phyloP scores from a whole-genome alignment of 1,139 yeast species.

The Zygoascus sp. region DNA sequence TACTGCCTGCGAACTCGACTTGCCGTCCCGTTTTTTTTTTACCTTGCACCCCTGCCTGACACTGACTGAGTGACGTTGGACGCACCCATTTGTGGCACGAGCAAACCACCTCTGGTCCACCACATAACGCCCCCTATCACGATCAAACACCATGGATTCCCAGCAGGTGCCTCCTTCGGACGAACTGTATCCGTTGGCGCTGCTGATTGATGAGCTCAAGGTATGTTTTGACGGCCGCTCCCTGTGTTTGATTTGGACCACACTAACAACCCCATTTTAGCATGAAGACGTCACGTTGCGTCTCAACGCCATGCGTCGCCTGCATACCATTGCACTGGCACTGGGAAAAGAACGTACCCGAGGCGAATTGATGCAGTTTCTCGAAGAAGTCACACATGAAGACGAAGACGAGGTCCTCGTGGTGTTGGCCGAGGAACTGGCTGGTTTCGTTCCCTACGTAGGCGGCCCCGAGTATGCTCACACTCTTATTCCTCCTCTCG shows the following conservation, averaged over 20 bases:
- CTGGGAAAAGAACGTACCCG: constrained; percentile 92
- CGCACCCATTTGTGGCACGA: too few relatives aligned
- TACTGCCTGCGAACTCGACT: not conserved
- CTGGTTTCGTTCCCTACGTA: constrained; percentile 76
- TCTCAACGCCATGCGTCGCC: constrained; percentile 89
- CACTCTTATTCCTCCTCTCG: constrained; percentile 77
- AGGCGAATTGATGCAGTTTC: constrained; percentile 81
- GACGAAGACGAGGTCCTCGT: constrained; percentile 98
- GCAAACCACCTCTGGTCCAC: too few relatives aligned
- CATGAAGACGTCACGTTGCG: constrained; percentile 93
- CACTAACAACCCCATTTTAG: constrained; percentile 21
- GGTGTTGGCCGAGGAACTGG: constrained; percentile 85
- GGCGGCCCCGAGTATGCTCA: constrained; percentile 84
- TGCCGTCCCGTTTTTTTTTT: not conserved
- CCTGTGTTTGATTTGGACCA: constrained; percentile 1
- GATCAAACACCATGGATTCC: constrained; percentile 13
- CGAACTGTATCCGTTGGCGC: constrained; percentile 90
- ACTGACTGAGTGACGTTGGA: too few relatives aligned
- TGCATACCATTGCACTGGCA: constrained; percentile 93
- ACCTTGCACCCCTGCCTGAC: constrained; percentile 4
- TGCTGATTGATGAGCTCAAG: constrained; percentile 92
- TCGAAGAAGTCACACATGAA: constrained; percentile 88
- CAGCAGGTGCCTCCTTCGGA: constrained; percentile 29
- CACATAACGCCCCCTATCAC: too few relatives aligned
- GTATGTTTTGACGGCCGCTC: constrained; percentile 25